phyloP scores from a whole-genome alignment of 177 flowering plant species.

The Telopea speciosissima region DNA sequence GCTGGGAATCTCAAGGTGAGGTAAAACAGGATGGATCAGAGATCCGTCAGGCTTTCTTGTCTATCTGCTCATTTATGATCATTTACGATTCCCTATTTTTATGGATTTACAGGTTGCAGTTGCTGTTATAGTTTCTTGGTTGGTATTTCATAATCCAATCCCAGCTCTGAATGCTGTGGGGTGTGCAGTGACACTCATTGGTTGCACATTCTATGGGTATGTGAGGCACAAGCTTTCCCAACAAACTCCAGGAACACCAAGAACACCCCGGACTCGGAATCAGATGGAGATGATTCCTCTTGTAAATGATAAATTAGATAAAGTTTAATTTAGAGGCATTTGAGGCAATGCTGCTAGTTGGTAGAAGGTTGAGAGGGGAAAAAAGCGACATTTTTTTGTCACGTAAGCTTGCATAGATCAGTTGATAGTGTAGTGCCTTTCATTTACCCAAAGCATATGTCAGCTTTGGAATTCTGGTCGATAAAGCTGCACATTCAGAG shows the following conservation, averaged over 20 bases:
- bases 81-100: background rate
- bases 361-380: slow-evolving; percentile 2
- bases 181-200: slow-evolving; percentile 75
- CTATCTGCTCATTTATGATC: background rate
- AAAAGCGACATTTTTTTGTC: background rate
- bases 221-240: slow-evolving; percentile 81
- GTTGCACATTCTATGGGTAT: slow-evolving; percentile 96
- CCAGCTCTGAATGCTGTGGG: slow-evolving; percentile 75
- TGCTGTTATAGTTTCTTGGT: slow-evolving; percentile 85
- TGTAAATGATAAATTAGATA: slow-evolving; percentile 82
- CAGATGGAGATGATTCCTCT: slow-evolving; percentile 70
- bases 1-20: slow-evolving; percentile 98
- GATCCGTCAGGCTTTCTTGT: background rate
- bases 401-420: too few species aligned
- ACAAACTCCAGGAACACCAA: slow-evolving; percentile 67
- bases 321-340: slow-evolving; percentile 31
- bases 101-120: slow-evolving; percentile 75
- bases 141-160: slow-evolving; percentile 83
- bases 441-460: too few species aligned
- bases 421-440: too few species aligned
- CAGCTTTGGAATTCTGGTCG: too few species aligned
- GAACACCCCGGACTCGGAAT: slow-evolving; percentile 38
- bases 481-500: too few species aligned
- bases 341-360: slow-evolving; percentile 1
- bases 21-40: background rate